Conservation (phyloP, 1,284 basidiomycete species). For the Ustilago cynodontis region DNA sequence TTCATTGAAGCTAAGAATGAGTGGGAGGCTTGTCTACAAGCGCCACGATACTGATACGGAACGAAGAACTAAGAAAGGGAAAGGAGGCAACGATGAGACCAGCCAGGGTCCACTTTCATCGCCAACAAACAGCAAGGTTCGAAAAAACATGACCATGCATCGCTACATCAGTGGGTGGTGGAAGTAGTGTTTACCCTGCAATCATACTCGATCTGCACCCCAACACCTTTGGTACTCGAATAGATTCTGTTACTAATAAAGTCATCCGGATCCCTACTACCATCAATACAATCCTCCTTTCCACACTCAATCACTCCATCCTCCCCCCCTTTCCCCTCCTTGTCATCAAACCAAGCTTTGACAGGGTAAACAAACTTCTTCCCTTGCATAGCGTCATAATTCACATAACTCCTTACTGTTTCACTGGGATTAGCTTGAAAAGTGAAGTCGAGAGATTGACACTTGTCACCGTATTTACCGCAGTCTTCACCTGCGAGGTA, state of each 20-base stretch:
- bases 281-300: conserved; percentile 26
- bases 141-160: too few species aligned
- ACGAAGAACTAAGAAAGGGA: neutral
- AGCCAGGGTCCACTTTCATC: conserved; percentile 4
- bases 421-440: conserved; percentile 35
- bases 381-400: conserved; percentile 31
- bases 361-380: conserved; percentile 40
- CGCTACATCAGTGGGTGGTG: conserved; percentile 5
- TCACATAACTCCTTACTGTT: conserved; percentile 35
- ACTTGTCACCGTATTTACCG: conserved; percentile 34
- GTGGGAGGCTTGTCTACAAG: neutral
- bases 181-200: conserved; percentile 33
- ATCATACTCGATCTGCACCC: conserved; percentile 39
- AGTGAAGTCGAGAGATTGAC: conserved; percentile 39
- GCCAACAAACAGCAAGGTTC: neutral
- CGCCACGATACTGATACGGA: neutral
- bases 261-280: conserved; percentile 38
- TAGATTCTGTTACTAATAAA: conserved; percentile 33
- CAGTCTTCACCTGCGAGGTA: conserved; percentile 41
- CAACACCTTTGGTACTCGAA: conserved; percentile 32
- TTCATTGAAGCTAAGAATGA: neutral
- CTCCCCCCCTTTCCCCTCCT: conserved; percentile 8
- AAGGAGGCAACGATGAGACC: conserved; percentile 14
- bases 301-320: conserved; percentile 23
- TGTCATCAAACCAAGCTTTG: conserved; percentile 42